Evolutionary conservation across 2,329 filamentous ascomycete species (phyloP).

Genomic region (Sclerotinia borealis): DNA sequence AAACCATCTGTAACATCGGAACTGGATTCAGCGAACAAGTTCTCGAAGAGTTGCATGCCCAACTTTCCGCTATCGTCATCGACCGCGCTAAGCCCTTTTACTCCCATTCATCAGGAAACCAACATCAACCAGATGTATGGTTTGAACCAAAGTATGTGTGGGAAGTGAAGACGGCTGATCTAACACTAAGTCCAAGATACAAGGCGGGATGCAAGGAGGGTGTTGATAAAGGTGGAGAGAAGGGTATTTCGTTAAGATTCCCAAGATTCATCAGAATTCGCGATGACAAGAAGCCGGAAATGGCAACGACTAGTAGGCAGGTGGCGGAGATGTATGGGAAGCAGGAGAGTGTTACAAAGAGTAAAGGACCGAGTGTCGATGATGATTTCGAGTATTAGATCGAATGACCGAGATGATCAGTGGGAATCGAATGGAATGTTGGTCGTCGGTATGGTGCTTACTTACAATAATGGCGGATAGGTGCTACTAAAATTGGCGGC

Average conservation of each 20-base stretch:
- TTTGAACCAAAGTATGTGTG: conserved; percentile 92
- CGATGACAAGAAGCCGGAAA: conserved; percentile 92
- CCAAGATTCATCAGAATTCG: conserved; percentile 86
- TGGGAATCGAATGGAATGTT: background rate
- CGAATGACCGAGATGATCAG: background rate
- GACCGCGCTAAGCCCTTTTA: conserved; percentile 94
- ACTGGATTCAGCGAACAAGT: conserved; percentile 94
- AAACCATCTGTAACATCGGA: conserved; percentile 97
- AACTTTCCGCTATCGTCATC: conserved; percentile 72
- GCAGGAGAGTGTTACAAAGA: conserved; percentile 81
- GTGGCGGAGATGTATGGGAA: conserved; percentile 96
- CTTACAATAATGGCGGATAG: background rate
- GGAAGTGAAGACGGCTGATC: conserved; percentile 95
- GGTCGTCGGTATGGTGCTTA: background rate
- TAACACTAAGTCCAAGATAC: conserved; percentile 88
- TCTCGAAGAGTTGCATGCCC: conserved; percentile 76
- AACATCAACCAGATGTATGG: conserved; percentile 98
- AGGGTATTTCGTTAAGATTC: conserved; percentile 84
- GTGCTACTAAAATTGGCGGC: background rate
- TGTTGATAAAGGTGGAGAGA: conserved; percentile 62
- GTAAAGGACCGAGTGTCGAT: conserved; percentile 79
- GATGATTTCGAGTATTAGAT: conserved; percentile 93
- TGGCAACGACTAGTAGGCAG: conserved; percentile 77
- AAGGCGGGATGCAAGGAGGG: conserved; percentile 83
- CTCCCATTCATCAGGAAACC: conserved; percentile 71